Conservation (phyloP, 2,329 filamentous ascomycete species). For the Aureobasidium uvarum region DNA sequence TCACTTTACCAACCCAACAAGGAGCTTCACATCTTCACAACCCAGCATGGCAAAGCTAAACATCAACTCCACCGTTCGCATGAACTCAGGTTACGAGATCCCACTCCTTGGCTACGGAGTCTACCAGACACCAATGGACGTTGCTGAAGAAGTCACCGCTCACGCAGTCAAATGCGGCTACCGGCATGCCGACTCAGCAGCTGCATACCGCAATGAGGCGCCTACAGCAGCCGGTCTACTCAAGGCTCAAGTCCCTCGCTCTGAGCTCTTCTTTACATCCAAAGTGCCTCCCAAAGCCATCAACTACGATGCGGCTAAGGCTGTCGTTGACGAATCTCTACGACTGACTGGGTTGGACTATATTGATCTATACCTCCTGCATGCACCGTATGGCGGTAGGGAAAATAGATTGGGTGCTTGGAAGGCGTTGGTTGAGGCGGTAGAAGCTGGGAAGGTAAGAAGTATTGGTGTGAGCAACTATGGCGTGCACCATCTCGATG, state of each 20-base stretch:
- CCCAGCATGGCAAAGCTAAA: conserved; percentile 24
- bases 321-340: conserved; percentile 63
- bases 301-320: conserved; percentile 64
- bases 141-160: conserved; percentile 57
- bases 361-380: conserved; percentile 51
- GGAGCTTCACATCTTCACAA: neutral
- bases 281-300: conserved; percentile 55
- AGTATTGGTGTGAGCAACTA: conserved; percentile 57
- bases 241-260: conserved; percentile 52
- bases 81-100: conserved; percentile 62
- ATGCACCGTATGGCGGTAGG: conserved; percentile 55
- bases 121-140: conserved; percentile 51
- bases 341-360: conserved; percentile 54
- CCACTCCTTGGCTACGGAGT: conserved; percentile 57
- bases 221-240: conserved; percentile 55
- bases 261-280: conserved; percentile 61
- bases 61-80: conserved; percentile 46
- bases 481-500: conserved; percentile 55
- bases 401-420: conserved; percentile 52
- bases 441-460: conserved; percentile 52
- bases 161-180: conserved; percentile 59
- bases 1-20: conserved; percentile 1
- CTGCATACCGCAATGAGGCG: conserved; percentile 58
- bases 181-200: conserved; percentile 60
- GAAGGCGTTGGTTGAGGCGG: conserved; percentile 55